Evolutionary conservation across 495 filamentous ascomycete species (phyloP).

Genomic region (Aspergillus egyptiacus): DNA sequence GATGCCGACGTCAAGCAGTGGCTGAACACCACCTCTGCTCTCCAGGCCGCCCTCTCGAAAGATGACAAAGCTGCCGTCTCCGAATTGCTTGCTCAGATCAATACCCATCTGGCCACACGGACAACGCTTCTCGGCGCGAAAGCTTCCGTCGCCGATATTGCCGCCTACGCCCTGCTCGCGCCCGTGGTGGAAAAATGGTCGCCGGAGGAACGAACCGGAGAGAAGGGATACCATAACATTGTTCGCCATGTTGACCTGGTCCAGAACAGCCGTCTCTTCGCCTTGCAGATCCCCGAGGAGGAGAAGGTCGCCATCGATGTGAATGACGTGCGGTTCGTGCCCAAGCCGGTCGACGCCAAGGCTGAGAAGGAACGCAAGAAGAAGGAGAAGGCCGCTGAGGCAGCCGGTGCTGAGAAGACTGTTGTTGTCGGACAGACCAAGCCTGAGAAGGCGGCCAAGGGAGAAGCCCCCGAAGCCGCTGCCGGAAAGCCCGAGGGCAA

Average conservation of each 20-base stretch:
- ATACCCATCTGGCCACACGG: conserved; percentile 78
- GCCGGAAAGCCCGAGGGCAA: conserved; percentile 39
- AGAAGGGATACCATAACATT: conserved; percentile 84
- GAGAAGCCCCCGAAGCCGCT: conserved; percentile 23
- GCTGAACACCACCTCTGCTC: conserved; percentile 65
- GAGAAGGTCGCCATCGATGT: conserved; percentile 79
- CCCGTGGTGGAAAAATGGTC: conserved; percentile 75
- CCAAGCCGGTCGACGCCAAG: conserved; percentile 74
- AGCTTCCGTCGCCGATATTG: conserved; percentile 83
- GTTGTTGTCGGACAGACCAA: conserved; percentile 41
- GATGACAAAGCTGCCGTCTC: conserved; percentile 48
- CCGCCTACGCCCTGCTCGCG: conserved; percentile 74
- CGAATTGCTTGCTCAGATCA: conserved; percentile 63
- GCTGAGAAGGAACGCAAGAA: conserved; percentile 85
- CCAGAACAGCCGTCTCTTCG: conserved; percentile 78
- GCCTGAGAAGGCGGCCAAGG: conserved; percentile 38
- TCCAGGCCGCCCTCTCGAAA: conserved; percentile 55
- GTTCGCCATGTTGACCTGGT: conserved; percentile 92
- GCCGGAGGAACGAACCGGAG: conserved; percentile 81
- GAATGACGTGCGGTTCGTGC: conserved; percentile 74
- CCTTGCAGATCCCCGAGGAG: conserved; percentile 58
- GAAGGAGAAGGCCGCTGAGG: conserved; percentile 71
- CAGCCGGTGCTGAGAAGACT: conserved; percentile 35
- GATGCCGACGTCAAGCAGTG: conserved; percentile 82
- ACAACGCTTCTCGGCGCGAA: conserved; percentile 88